Conservation (phyloP, 2,329 filamentous ascomycete genomes). For the Colletotrichum liaoningense region DNA sequence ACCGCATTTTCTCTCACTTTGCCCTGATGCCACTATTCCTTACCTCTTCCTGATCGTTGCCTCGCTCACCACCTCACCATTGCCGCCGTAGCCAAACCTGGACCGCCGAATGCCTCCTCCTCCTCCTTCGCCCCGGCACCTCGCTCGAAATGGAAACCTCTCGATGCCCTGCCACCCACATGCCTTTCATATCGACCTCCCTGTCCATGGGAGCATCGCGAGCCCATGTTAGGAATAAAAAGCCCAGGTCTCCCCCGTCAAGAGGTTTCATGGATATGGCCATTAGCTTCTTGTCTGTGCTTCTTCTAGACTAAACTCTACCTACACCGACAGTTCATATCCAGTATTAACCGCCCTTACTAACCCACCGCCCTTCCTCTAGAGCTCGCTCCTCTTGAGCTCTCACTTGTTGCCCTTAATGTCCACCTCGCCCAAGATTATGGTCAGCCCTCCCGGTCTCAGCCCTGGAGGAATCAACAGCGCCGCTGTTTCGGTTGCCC, state of each 20-base stretch:
- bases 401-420: background rate
- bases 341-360: background rate
- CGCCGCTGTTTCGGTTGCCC: background rate
- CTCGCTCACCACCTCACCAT: too few species aligned
- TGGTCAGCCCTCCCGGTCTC: conserved; percentile 8
- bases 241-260: conserved; percentile 4
- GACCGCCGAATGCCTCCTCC: background rate
- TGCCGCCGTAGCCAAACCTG: background rate
- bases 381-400: too few species aligned
- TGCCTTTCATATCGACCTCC: background rate
- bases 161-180: background rate
- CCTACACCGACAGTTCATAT: conserved; percentile 23
- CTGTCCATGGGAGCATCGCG: background rate
- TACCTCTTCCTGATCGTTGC: too few species aligned
- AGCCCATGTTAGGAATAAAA: conserved; percentile 15
- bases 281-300: conserved; percentile 13
- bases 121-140: background rate
- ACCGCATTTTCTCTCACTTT: background rate
- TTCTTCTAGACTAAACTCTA: background rate
- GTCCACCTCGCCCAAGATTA: background rate
- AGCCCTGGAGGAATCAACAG: conserved; percentile 18
- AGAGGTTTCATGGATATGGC: background rate
- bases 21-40: too few species aligned
- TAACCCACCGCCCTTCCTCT: background rate
- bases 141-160: background rate